phyloP scores from a whole-genome alignment of 73 alveolate genomes.

The Paramecium sonneborni region DNA sequence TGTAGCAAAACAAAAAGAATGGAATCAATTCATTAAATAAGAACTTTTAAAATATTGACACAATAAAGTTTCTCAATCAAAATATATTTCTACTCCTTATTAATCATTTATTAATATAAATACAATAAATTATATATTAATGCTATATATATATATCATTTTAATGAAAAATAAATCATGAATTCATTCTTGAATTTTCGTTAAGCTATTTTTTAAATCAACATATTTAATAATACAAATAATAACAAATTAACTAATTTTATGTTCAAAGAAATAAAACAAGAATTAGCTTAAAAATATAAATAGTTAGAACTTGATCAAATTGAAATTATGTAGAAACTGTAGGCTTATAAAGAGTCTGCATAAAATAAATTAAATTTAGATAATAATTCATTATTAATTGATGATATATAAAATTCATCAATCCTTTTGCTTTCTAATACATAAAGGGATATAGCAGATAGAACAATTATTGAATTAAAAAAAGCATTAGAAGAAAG shows the following conservation, averaged over 20 bases:
- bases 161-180: neutral
- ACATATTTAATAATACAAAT: neutral
- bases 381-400: neutral
- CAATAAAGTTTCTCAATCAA: neutral
- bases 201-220: too few species aligned
- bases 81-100: neutral
- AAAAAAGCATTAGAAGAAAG: slow-evolving; percentile 14
- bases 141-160: neutral
- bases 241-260: neutral
- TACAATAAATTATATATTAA: neutral
- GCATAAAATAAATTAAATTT: neutral
- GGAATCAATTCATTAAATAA: slow-evolving; percentile 14
- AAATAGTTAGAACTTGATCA: neutral
- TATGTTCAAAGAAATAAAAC: neutral
- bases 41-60: slow-evolving; percentile 3
- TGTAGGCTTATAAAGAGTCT: neutral
- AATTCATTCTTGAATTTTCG: too few species aligned
- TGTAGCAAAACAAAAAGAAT: slow-evolving; percentile 24
- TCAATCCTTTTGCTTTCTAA: neutral
- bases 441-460: neutral
- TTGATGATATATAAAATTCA: neutral
- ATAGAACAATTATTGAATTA: neutral
- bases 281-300: neutral
- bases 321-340: neutral
- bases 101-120: neutral